These are phyloP conservation scores for Wickerhamiella parazyma DNA, from an alignment of 805 yeast species.

Conservation along the genomic window DNA sequence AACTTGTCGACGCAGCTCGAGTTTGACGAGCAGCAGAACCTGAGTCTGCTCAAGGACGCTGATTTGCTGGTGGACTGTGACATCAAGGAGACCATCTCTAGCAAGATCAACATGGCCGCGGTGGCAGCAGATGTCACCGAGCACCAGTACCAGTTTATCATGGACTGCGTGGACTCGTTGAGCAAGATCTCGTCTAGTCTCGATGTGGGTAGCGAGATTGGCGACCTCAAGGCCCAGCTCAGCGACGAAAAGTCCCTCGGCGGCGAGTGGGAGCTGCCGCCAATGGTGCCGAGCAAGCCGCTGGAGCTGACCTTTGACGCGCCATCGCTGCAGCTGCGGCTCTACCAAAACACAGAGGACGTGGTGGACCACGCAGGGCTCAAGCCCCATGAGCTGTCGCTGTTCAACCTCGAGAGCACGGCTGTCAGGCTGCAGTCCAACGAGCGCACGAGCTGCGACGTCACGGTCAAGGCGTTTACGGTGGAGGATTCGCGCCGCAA, in stretches of 20 bases:
- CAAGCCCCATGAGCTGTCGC: slow-evolving; percentile 32
- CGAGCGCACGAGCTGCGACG: slow-evolving; percentile 43
- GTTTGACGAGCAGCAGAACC: slow-evolving; percentile 29
- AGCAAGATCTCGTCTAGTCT: slow-evolving; percentile 38
- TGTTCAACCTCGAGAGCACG: slow-evolving; percentile 46
- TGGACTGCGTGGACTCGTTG: slow-evolving; percentile 42
- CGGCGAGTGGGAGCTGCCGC: background rate
- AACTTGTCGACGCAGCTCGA: slow-evolving; percentile 50
- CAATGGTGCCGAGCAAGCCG: background rate
- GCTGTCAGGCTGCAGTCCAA: slow-evolving; percentile 38
- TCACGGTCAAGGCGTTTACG: slow-evolving; percentile 57
- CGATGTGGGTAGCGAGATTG: slow-evolving; percentile 35
- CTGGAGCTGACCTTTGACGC: slow-evolving; percentile 15
- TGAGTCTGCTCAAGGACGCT: slow-evolving; percentile 34
- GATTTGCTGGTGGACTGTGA: slow-evolving; percentile 12
- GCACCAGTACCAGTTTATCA: slow-evolving; percentile 46
- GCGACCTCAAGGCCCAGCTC: slow-evolving; percentile 13
- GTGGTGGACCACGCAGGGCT: slow-evolving; percentile 18
- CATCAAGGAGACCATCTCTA: slow-evolving; percentile 22
- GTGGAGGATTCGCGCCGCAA: slow-evolving; percentile 58
- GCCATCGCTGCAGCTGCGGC: slow-evolving; percentile 33
- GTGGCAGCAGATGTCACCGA: slow-evolving; percentile 58
- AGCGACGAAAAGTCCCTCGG: slow-evolving; percentile 18
- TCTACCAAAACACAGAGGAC: slow-evolving; percentile 40
- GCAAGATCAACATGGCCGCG: slow-evolving; percentile 49